Percentiles rank a stretch among this genome's conserved stretches.
phyloP scores from a whole-genome alignment of 2,329 filamentous ascomycete genomes.

The Lithohypha guttulata region DNA sequence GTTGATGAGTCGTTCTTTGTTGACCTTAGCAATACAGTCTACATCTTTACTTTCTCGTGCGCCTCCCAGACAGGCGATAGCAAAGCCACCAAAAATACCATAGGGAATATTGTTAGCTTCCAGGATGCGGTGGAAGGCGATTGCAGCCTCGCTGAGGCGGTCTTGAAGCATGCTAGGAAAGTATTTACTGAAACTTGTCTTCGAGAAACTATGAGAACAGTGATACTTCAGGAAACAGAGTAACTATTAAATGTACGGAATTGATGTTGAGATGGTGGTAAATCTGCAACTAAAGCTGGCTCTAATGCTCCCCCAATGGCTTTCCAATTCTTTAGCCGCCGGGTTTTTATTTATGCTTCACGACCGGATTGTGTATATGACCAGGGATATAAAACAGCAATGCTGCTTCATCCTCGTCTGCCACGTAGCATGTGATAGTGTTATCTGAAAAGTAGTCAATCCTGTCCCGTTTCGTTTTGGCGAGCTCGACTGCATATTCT shows the following conservation, averaged over 20 bases:
- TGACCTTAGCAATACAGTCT: conserved; percentile 15
- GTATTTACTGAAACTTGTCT: not conserved
- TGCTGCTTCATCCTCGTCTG: conserved; percentile 16
- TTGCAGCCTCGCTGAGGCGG: conserved; percentile 16
- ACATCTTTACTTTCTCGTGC: conserved; percentile 17
- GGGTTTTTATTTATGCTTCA: not conserved
- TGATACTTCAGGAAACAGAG: conserved; percentile 1
- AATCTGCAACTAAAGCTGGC: not conserved
- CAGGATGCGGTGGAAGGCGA: conserved; percentile 15
- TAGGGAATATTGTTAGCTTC: conserved; percentile 9
- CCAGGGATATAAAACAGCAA: conserved; percentile 2
- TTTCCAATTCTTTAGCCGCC: not conserved
- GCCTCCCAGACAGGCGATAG: conserved; percentile 12
- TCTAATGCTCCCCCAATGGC: not conserved
- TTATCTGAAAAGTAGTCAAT: conserved; percentile 22
- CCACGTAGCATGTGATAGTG: conserved; percentile 21
- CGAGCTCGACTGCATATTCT: conserved; percentile 13
- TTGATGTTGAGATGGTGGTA: not conserved
- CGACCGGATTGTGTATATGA: not conserved
- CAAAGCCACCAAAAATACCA: conserved; percentile 19
- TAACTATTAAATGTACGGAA: not conserved
- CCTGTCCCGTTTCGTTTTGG: conserved; percentile 15
- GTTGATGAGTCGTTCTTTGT: conserved; percentile 14
- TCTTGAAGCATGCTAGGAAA: conserved; percentile 10
- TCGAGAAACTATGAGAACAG: not conserved